Conservation (phyloP, 768 basidiomycete species). For the Wakefieldia striispora region DNA sequence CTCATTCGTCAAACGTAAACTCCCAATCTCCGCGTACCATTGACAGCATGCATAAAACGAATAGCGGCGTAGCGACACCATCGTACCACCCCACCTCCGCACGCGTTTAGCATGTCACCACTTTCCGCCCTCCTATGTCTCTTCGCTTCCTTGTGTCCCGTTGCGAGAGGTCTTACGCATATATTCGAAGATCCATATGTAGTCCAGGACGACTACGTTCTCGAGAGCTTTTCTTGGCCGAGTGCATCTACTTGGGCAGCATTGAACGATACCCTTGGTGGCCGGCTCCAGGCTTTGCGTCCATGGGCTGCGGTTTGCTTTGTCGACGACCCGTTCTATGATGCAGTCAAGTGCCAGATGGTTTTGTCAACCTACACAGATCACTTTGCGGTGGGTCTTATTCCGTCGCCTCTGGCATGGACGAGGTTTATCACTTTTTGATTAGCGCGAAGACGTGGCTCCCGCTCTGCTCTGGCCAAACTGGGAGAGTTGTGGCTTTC, state of each 20-base stretch:
- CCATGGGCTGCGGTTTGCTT: constrained; percentile 19
- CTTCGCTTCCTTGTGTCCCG: background rate
- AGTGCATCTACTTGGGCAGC: constrained; percentile 4
- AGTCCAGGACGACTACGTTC: background rate
- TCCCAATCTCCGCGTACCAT: no score
- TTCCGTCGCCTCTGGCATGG: background rate
- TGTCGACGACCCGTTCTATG: constrained; percentile 7
- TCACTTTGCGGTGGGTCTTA: constrained; percentile 2
- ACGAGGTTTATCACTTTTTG: no score
- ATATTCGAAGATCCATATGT: background rate
- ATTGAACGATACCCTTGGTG: constrained; percentile 9
- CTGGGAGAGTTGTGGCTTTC: constrained; percentile 19
- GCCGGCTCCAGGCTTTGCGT: constrained; percentile 9
- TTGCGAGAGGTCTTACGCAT: background rate
- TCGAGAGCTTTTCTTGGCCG: constrained; percentile 7
- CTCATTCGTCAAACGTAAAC: no score
- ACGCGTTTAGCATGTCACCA: no score
- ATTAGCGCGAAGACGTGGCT: constrained; percentile 12
- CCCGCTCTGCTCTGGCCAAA: constrained; percentile 22
- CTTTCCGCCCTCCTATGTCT: background rate
- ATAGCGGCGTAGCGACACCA: no score
- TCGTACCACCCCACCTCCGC: no score
- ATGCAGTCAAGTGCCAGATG: constrained; percentile 1
- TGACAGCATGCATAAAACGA: no score
- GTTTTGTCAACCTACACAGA: constrained; percentile 14